Conservation (phyloP, 176 grass and related monocot species). For the Oryza glumipatula region DNA sequence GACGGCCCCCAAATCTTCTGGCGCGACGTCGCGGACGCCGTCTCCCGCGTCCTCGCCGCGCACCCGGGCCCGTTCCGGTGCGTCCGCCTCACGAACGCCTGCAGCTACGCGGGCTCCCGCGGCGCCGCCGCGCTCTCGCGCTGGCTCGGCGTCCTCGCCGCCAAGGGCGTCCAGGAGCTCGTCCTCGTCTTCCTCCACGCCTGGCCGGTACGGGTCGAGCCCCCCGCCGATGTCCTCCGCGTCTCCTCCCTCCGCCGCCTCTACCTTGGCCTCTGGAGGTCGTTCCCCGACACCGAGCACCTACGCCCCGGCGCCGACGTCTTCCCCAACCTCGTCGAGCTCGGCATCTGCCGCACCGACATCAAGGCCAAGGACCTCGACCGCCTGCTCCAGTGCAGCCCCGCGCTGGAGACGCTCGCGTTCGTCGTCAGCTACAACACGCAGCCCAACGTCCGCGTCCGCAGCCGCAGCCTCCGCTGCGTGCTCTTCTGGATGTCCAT, state of each 20-base stretch:
- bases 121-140: background rate
- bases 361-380: conserved; percentile 23
- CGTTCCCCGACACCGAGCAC: conserved; percentile 33
- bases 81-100: conserved; percentile 39
- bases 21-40: background rate
- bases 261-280: conserved; percentile 26
- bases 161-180: conserved; percentile 20
- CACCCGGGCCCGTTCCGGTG: conserved; percentile 28
- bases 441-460: background rate
- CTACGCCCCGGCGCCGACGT: background rate
- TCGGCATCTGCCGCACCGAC: conserved; percentile 11
- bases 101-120: background rate
- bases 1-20: background rate
- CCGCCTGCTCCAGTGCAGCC: conserved; percentile 41
- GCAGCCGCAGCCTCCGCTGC: conserved; percentile 36
- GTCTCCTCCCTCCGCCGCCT: conserved; percentile 45
- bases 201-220: background rate
- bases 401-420: conserved; percentile 40
- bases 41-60: background rate
- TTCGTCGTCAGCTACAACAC: background rate
- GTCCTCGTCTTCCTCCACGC: conserved; percentile 34
- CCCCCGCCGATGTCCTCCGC: conserved; percentile 29
- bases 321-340: conserved; percentile 44
- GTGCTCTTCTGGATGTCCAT: conserved; percentile 24
- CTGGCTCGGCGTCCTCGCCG: conserved; percentile 34